A percentile compares a stretch with the other conserved stretches of the same genome.
Conservation (phyloP, 106 monocot species). For the Dendrobium huoshanense region DNA sequence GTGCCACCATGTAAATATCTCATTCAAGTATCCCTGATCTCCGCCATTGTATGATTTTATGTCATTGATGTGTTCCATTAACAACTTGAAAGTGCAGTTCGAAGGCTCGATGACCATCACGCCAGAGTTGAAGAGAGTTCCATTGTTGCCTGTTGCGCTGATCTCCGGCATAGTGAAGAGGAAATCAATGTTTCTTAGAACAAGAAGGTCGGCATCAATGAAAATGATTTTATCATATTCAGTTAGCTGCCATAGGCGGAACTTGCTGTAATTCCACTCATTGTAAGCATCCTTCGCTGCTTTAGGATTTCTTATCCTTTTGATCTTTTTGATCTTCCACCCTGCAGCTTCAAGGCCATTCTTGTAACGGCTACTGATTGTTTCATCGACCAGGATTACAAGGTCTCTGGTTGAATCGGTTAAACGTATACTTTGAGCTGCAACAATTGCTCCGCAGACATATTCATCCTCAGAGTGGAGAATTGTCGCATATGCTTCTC, state of each 20-base stretch:
- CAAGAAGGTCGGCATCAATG: conserved; percentile 67
- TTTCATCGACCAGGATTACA: conserved; percentile 60
- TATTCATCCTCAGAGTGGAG: conserved; percentile 61
- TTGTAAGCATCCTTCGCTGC: conserved; percentile 62
- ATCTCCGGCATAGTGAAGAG: conserved; percentile 67
- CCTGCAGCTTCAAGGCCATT: conserved; percentile 56
- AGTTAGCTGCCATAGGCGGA: conserved; percentile 77
- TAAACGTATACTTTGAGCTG: conserved; percentile 67
- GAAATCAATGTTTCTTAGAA: conserved; percentile 61
- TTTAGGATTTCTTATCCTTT: conserved; percentile 71
- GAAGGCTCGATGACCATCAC: conserved; percentile 79
- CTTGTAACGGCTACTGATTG: conserved; percentile 45
- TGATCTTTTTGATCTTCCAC: conserved; percentile 63
- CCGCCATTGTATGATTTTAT: conserved; percentile 77
- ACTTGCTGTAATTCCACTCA: conserved; percentile 90
- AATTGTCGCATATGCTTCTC: conserved; percentile 70
- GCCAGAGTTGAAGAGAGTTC: conserved; percentile 67
- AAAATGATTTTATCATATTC: conserved; percentile 73
- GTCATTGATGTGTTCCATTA: conserved; percentile 69
- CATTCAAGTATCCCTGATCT: conserved; percentile 72
- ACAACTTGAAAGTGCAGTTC: conserved; percentile 55
- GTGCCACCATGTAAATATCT: conserved; percentile 84
- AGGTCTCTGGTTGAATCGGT: conserved; percentile 60
- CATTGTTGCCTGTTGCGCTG: conserved; percentile 65
- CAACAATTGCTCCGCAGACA: conserved; percentile 69